A percentile compares a stretch with the other conserved stretches of the same genome.
Evolutionary conservation across 495 filamentous ascomycete genomes (phyloP).

Genomic region (Choiromyces venosus): DNA sequence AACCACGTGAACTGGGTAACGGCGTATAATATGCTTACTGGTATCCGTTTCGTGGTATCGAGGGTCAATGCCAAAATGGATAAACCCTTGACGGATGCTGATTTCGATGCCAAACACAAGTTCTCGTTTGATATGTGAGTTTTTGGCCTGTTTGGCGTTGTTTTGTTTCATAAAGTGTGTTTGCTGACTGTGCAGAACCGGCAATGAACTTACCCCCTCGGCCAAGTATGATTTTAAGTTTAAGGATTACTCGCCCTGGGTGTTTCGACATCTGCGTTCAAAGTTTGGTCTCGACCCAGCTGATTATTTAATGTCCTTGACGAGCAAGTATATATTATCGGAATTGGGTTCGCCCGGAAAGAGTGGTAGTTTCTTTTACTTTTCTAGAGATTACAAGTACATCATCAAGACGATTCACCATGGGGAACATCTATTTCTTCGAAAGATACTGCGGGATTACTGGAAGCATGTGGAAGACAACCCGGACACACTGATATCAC

Average conservation of each 20-base stretch:
- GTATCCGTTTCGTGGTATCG: slow-evolving; percentile 94
- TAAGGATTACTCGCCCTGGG: slow-evolving; percentile 99
- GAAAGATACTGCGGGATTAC: slow-evolving; percentile 88
- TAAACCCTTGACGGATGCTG: slow-evolving; percentile 74
- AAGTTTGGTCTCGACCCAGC: slow-evolving; percentile 90
- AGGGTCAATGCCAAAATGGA: slow-evolving; percentile 96
- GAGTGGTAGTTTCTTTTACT: slow-evolving; percentile 99
- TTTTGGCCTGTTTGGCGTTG: slow-evolving; percentile 5
- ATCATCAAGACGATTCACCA: slow-evolving; percentile 99
- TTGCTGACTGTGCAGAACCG: slow-evolving; percentile 56
- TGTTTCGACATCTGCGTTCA: slow-evolving; percentile 86
- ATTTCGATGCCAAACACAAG: slow-evolving; percentile 90
- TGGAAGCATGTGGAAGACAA: slow-evolving; percentile 89
- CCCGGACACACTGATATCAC: slow-evolving; percentile 91
- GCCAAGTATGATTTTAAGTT: slow-evolving; percentile 99
- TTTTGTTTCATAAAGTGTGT: background rate
- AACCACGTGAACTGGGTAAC: slow-evolving; percentile 97
- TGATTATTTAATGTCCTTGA: slow-evolving; percentile 97
- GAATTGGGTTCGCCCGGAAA: slow-evolving; percentile 96
- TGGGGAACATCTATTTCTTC: slow-evolving; percentile 87
- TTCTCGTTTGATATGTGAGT: slow-evolving; percentile 95
- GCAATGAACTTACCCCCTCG: slow-evolving; percentile 93
- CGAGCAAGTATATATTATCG: slow-evolving; percentile 96
- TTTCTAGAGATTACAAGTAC: slow-evolving; percentile 99
- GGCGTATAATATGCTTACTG: slow-evolving; percentile 99